Evolutionary conservation across 345 rosid genomes (phyloP), one percentile per base, ranked within the genome.

Genomic region (Melastoma malabathricum): DNA sequence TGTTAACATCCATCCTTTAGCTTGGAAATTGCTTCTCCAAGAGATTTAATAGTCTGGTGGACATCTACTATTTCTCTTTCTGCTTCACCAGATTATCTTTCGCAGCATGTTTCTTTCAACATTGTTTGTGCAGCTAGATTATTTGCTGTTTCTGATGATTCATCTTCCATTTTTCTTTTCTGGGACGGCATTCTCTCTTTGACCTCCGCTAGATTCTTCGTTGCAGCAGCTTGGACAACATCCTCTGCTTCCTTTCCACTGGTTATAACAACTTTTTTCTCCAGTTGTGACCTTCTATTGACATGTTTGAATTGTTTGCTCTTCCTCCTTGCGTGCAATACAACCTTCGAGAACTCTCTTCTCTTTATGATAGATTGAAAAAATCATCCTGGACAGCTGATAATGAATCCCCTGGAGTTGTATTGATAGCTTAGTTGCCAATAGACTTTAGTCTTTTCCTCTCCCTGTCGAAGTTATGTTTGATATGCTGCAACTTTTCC

Each of bases 161-260:
- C 66, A 59, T 76, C 92, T 3, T 62, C 50, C 54, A 90, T 64
- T 68, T 70, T 69, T 61, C 62, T 60, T 43, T 68, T 73, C 67
- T 82, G 89, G 56, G 53, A 16, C 22, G 72, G 59, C 63, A 64
- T 52, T 64, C 75, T 89, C 54, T 70, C 73, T 65, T 62, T 72
- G 62, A 69, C 38, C 66, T 64, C 73, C 74, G 71, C 90, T 38
- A 77, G 64, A 51, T 86, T 86, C 41, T 59, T 61, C 67, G 67
- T 83, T 45, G 72, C 62, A 44, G 72, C 63, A 63, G 72, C 74
- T 62, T 70, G 66, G 59, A 72, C 57, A 58, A 60, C 64, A 60
- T 73, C 79, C 66, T 72, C 77, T 68, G 78, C 96, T 67, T 86
- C 89, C 65, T 77, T 81, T 70, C 76, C 94, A 65, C 57, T 78